These are phyloP conservation scores for Harringtonia lauricola DNA, from an alignment of 2,329 filamentous ascomycete species.

Conservation along the genomic window DNA sequence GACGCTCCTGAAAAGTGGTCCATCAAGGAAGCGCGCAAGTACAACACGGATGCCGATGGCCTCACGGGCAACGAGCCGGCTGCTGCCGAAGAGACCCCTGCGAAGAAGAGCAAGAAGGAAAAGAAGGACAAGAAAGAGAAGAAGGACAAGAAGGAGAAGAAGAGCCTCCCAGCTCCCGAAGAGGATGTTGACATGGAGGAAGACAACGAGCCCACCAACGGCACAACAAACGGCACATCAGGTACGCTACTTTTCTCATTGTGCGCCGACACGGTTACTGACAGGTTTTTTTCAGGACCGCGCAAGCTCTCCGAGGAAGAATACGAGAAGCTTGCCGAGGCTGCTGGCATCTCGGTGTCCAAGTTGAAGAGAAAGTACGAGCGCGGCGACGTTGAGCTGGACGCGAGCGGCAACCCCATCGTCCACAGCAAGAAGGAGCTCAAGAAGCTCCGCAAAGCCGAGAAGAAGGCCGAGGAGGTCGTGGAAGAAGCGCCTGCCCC, in stretches of 20 bases:
- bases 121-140: slow-evolving; percentile 14
- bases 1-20: slow-evolving; percentile 68
- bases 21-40: slow-evolving; percentile 85
- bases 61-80: slow-evolving; percentile 58
- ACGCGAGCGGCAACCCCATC: slow-evolving; percentile 52
- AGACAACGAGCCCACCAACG: slow-evolving; percentile 2
- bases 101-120: slow-evolving; percentile 27
- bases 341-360: slow-evolving; percentile 58
- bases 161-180: slow-evolving; percentile 2
- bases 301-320: slow-evolving; percentile 42
- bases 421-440: slow-evolving; percentile 43
- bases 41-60: slow-evolving; percentile 90
- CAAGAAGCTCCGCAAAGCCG: slow-evolving; percentile 20
- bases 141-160: slow-evolving; percentile 10
- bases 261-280: not conserved
- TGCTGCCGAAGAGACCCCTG: slow-evolving; percentile 24
- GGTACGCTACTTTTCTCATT: slow-evolving; percentile 1
- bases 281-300: slow-evolving; percentile 9
- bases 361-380: slow-evolving; percentile 73
- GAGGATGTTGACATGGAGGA: slow-evolving; percentile 8
- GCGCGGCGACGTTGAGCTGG: slow-evolving; percentile 60
- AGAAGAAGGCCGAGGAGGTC: slow-evolving; percentile 13
- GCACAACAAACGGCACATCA: slow-evolving; percentile 1
- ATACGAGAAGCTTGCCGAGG: slow-evolving; percentile 49
- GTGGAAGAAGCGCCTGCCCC: slow-evolving; percentile 28